These are phyloP conservation scores for Mariannaea elegans DNA, from an alignment of 2,329 filamentous ascomycete genomes.

Conservation along the genomic window DNA sequence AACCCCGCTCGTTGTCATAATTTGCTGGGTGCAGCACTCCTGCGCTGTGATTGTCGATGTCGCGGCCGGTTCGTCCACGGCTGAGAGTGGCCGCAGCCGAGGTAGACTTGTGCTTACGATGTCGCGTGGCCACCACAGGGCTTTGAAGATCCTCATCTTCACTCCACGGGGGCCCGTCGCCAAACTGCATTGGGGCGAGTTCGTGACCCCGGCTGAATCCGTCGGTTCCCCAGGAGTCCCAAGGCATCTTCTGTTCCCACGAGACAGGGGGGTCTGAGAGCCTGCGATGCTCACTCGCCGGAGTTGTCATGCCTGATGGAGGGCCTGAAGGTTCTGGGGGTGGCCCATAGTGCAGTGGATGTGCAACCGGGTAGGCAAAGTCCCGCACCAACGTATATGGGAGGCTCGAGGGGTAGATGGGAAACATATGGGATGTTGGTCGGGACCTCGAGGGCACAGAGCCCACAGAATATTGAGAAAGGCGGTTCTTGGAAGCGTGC, in stretches of 20 bases:
- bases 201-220: constrained; percentile 72
- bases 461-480: constrained; percentile 83
- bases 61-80: constrained; percentile 58
- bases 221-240: constrained; percentile 64
- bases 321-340: constrained; percentile 75
- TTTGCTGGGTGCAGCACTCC: constrained; percentile 58
- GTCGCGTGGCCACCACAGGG: constrained; percentile 84
- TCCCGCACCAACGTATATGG: constrained; percentile 92
- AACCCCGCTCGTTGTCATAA: constrained; percentile 70
- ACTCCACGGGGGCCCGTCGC: constrained; percentile 90
- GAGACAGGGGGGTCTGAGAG: constrained; percentile 82
- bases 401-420: constrained; percentile 84
- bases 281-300: constrained; percentile 79
- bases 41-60: constrained; percentile 49
- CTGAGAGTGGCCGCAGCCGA: constrained; percentile 56
- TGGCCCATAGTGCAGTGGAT: constrained; percentile 95
- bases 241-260: constrained; percentile 76
- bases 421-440: constrained; percentile 82
- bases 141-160: constrained; percentile 96
- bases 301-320: constrained; percentile 84
- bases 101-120: constrained; percentile 85
- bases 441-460: constrained; percentile 77
- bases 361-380: constrained; percentile 86
- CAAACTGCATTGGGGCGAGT: constrained; percentile 83
- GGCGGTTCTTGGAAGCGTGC: constrained; percentile 80